Evolutionary conservation across 805 yeast genomes (phyloP).

Genomic region (Candida rishiriensis): DNA sequence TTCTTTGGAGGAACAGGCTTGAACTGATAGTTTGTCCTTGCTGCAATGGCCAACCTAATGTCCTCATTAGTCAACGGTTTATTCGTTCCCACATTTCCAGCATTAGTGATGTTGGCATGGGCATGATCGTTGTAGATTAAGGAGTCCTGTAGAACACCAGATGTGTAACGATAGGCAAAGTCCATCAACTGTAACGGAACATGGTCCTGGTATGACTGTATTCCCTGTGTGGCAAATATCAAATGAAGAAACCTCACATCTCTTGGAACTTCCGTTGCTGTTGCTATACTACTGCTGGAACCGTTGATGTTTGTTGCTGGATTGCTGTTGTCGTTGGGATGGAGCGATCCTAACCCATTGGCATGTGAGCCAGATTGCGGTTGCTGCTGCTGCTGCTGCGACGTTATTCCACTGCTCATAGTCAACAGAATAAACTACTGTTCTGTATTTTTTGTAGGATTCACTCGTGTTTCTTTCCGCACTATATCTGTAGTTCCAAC

Average conservation of each 20-base stretch:
- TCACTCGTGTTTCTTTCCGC: no score
- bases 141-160: constrained; percentile 85
- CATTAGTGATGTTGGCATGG: constrained; percentile 35
- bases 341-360: background rate
- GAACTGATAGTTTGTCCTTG: constrained; percentile 93
- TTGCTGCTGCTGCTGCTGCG: background rate
- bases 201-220: constrained; percentile 88
- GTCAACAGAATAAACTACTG: no score
- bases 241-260: constrained; percentile 89
- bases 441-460: no score
- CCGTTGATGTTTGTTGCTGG: background rate
- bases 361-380: background rate
- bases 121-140: constrained; percentile 84
- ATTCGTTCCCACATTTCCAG: constrained; percentile 34
- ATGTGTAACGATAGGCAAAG: constrained; percentile 87
- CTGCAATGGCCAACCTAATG: constrained; percentile 85
- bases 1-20: constrained; percentile 96
- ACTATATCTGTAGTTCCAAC: no score
- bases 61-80: constrained; percentile 77
- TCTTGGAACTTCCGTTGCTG: constrained; percentile 56
- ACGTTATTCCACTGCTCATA: background rate
- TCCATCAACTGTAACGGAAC: constrained; percentile 96
- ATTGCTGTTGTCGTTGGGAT: constrained; percentile 1
- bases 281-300: background rate
- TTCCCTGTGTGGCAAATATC: constrained; percentile 89